These are phyloP conservation scores for Kernera saxatilis DNA, from an alignment of 345 rosid genomes.

Conservation along the genomic window DNA sequence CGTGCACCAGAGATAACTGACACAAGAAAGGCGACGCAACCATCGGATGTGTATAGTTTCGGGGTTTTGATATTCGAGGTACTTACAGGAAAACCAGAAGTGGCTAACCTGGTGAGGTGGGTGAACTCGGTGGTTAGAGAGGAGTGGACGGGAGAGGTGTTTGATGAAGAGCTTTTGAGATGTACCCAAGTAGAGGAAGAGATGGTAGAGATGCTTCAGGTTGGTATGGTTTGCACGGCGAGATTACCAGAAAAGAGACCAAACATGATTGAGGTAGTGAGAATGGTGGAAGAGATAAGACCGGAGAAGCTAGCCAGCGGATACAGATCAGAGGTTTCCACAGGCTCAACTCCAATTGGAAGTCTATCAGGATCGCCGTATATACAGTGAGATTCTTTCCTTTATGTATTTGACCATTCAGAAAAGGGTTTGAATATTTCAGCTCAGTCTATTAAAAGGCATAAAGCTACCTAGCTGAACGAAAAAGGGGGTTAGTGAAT, in stretches of 20 bases:
- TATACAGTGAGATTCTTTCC: conserved; percentile 16
- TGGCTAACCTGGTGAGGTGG: conserved; percentile 82
- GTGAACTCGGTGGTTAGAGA: conserved; percentile 95
- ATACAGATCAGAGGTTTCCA: conserved; percentile 41
- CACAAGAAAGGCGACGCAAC: conserved; percentile 66
- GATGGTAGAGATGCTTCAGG: conserved; percentile 95
- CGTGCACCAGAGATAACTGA: conserved; percentile 92
- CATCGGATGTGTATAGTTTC: conserved; percentile 76
- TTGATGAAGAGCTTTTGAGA: conserved; percentile 75
- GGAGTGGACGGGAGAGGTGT: conserved; percentile 98
- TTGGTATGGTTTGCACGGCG: conserved; percentile 73
- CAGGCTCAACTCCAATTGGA: conserved; percentile 36
- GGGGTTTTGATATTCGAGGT: conserved; percentile 88
- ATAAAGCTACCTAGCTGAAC: not conserved
- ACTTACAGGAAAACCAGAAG: conserved; percentile 75
- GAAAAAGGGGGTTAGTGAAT: not conserved
- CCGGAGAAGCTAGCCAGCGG: conserved; percentile 40
- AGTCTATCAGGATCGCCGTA: conserved; percentile 40
- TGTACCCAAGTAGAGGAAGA: conserved; percentile 92
- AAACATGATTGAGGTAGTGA: conserved; percentile 59
- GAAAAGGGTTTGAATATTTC: conserved; percentile 10
- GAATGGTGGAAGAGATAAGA: conserved; percentile 62
- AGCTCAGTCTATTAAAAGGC: not conserved
- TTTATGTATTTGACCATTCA: conserved; percentile 12
- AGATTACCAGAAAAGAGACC: conserved; percentile 80